Evolutionary conservation across 257 asterid genomes (phyloP), one percentile per base, ranked within the genome.

Genomic region (Coffea canephora): DNA sequence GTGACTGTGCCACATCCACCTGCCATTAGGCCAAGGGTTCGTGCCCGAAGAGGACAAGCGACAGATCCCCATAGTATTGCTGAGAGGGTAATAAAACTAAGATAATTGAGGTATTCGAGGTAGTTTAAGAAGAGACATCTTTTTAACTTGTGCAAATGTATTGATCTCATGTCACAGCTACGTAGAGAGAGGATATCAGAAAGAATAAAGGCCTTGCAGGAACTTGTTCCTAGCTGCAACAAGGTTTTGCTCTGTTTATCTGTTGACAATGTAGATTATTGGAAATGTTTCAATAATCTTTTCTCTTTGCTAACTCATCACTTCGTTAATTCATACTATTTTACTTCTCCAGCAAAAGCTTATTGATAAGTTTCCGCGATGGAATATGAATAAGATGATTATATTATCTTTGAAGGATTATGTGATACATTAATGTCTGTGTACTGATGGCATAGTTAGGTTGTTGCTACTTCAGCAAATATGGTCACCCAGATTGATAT

Each of bases 11-110:
- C 94, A 31, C 91, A 91, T 69, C 93, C 94, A 27, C 96, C 97
- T 82, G 79, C 84, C 78, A 87, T 88, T 70, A 86, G 97, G 86
- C 98, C 98, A 70, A 90, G 97, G 85, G 93, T 88, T 34, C 89
- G 98, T 39, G 98, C 98, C 71, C 84, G 98, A 81, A 85, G 98
- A 80, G 98, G 98, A 25, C 98, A 93, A 83, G 98, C 98, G 66
- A 93, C 97, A 68, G 97, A 93, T 87, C 98, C 98, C 64, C 98
- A 93, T 78, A 93, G 98, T 76, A 93, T 93, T 76, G 98, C 98
- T 82, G 98, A 93, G 83, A 80, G 97, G 91, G 98, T 93, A 86
- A 85, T 75, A 16, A 31, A 68, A 27, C 2, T 75, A 23, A 48
- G n/a, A 48, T 75, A 6, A 61, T 69, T 11, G n/a, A 34, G 8